Conservation (phyloP, 305 asterid species). For the Fraxinus platypoda region DNA sequence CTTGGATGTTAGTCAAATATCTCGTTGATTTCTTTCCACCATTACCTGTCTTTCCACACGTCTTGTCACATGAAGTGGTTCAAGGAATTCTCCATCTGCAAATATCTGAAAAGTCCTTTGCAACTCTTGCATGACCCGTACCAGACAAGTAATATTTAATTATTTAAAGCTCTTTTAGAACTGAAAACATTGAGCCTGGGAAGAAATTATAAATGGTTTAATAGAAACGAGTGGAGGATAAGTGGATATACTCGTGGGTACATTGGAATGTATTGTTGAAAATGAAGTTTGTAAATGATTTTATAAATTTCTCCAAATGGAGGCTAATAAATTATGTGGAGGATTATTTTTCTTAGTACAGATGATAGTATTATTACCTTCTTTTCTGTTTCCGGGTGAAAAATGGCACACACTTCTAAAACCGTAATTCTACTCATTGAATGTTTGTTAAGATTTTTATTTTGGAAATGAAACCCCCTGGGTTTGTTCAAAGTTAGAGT, state of each 20-base stretch:
- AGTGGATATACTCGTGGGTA: not conserved
- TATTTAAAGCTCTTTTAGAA: not conserved
- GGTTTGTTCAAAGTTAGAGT: not conserved
- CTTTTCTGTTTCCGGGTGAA: constrained; percentile 1
- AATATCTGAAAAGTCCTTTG: constrained; percentile 6
- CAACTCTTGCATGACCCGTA: not conserved
- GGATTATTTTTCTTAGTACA: not conserved
- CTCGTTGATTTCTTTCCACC: constrained; percentile 15
- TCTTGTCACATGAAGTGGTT: constrained; percentile 6
- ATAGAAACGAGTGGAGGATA: not conserved
- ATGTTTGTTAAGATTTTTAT: not conserved
- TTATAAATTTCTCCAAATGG: not conserved
- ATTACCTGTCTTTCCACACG: constrained; percentile 9
- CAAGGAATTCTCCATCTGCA: constrained; percentile 6
- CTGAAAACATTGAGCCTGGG: not conserved
- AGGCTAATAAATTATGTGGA: not conserved
- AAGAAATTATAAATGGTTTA: not conserved
- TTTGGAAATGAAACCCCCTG: not conserved
- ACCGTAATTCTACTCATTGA: not conserved
- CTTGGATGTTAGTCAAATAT: not conserved
- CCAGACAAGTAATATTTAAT: not conserved
- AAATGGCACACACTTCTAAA: not conserved
- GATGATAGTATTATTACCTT: not conserved
- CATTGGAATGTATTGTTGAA: not conserved
- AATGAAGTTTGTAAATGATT: not conserved